These are phyloP conservation scores for Tolypocladium ophioglossoides DNA, from an alignment of 2,329 filamentous ascomycete genomes.

Conservation along the genomic window DNA sequence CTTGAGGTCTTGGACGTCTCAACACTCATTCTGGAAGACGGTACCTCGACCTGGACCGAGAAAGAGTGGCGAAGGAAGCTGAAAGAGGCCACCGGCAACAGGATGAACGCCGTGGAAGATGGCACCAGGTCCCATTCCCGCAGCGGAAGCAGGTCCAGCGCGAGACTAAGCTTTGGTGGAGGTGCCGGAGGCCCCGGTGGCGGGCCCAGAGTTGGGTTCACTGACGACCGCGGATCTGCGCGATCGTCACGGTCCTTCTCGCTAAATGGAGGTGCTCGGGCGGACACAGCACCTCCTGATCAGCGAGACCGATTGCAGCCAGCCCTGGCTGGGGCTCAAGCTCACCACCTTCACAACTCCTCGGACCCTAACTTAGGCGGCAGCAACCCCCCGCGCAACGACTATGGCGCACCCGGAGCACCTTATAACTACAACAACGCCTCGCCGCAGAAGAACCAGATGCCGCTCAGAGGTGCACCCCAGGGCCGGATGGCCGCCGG, in stretches of 20 bases:
- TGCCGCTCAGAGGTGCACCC: constrained; percentile 26
- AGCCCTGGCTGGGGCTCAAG: constrained; percentile 18
- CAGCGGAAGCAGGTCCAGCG: constrained; percentile 48
- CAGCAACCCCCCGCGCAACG: constrained; percentile 9
- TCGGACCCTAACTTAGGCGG: constrained; percentile 31
- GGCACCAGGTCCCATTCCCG: constrained; percentile 32
- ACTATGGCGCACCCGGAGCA: constrained; percentile 13
- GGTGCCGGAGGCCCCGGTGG: constrained; percentile 16
- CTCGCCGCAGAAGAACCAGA: constrained; percentile 23
- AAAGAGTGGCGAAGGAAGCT: constrained; percentile 80
- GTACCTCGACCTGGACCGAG: constrained; percentile 70
- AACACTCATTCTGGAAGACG: constrained; percentile 65
- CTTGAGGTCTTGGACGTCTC: constrained; percentile 81
- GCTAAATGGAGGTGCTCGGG: constrained; percentile 31
- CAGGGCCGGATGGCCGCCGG: constrained; percentile 36
- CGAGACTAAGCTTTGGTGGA: constrained; percentile 39
- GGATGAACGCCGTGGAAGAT: constrained; percentile 59
- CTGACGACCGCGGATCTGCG: constrained; percentile 39
- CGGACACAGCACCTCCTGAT: constrained; percentile 40
- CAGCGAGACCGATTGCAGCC: constrained; percentile 25
- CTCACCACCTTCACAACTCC: constrained; percentile 33
- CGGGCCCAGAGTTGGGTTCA: constrained; percentile 43
- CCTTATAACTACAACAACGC: constrained; percentile 11
- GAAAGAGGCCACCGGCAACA: constrained; percentile 75
- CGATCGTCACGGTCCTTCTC: constrained; percentile 44